Evolutionary conservation across 371 early-diverging fungal species (phyloP), one percentile per base, ranked within the genome.

Genomic region (Lichtheimia corymbifera): DNA sequence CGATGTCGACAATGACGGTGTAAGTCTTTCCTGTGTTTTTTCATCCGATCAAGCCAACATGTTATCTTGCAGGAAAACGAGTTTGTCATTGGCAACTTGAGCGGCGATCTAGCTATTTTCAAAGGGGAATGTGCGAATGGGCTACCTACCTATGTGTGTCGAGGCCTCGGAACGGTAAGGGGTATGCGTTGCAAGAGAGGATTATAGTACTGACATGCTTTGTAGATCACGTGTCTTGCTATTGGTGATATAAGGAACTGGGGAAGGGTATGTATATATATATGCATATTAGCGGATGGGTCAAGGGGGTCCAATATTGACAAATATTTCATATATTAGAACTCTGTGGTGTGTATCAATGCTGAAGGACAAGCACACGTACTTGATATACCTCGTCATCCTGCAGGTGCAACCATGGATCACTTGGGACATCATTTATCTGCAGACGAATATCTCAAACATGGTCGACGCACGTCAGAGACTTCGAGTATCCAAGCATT

Each of bases 31-130:
- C 9, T 42, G 20, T 42, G 11, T 17, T 15, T 27, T 27, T 25
- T 43, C 47, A 44, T 24, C 24, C 45, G 40, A 18, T 35, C 27
- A 44, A 3, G 12, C 11, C 13, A n/a, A 42, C 42, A 17, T n/a
- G 15, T 15, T 50, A 15, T 24, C 27, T 17, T 52, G 9, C 62
- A 92, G 92, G 85, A 88, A 58, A 90, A 88, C 61, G 92, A 93
- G 72, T 89, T 93, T 74, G 91, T 93, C 5, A 87, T 93, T 53
- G 93, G 93, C 5, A 91, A 89, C 63, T 68, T 92, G 43, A 83
- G 84, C 56, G 93, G 93, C 35, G 86, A 87, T 59, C 74, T 93
- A 28, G 88, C 89, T n/a, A 85, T 93, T 13, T 93, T 91, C 53
- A 92, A 91, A 61, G 91, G 91, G 13, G 79, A 80, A 40, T 78